A percentile compares a stretch with the other conserved stretches of the same genome.
These are phyloP conservation scores for Amniculicola lignicola DNA, from an alignment of 495 filamentous ascomycete genomes.

Conservation along the genomic window DNA sequence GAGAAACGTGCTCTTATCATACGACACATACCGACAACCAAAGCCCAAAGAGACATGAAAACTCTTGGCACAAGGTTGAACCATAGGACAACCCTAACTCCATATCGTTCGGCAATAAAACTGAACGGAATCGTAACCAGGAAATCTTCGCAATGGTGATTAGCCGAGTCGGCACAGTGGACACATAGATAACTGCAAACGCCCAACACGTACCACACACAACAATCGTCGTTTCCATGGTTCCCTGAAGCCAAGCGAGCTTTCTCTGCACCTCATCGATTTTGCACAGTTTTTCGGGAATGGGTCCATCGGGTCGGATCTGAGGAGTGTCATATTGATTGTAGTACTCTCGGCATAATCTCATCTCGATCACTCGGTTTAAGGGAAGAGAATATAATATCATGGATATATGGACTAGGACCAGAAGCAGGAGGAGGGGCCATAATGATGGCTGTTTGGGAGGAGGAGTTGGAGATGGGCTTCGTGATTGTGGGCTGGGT, in stretches of 20 bases:
- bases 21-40: constrained; percentile 26
- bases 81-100: constrained; percentile 24
- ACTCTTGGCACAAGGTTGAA: constrained; percentile 21
- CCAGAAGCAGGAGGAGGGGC: constrained; percentile 33
- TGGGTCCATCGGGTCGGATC: constrained; percentile 38
- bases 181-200: background rate
- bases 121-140: constrained; percentile 33
- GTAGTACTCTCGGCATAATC: constrained; percentile 50
- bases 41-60: constrained; percentile 27
- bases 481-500: too few relatives aligned
- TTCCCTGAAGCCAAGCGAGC: constrained; percentile 47
- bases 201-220: constrained; percentile 26
- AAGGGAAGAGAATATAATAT: constrained; percentile 49
- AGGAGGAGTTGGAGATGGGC: background rate
- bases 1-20: background rate
- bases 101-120: constrained; percentile 27
- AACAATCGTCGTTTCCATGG: constrained; percentile 30
- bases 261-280: constrained; percentile 45
- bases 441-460: constrained; percentile 8
- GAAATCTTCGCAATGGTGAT: constrained; percentile 16
- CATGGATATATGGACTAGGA: constrained; percentile 46
- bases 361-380: constrained; percentile 48
- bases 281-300: constrained; percentile 50
- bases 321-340: constrained; percentile 38
- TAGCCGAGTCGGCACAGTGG: constrained; percentile 1